Conservation (phyloP, 2,329 filamentous ascomycete genomes). For the Fusarium ramigenum region DNA sequence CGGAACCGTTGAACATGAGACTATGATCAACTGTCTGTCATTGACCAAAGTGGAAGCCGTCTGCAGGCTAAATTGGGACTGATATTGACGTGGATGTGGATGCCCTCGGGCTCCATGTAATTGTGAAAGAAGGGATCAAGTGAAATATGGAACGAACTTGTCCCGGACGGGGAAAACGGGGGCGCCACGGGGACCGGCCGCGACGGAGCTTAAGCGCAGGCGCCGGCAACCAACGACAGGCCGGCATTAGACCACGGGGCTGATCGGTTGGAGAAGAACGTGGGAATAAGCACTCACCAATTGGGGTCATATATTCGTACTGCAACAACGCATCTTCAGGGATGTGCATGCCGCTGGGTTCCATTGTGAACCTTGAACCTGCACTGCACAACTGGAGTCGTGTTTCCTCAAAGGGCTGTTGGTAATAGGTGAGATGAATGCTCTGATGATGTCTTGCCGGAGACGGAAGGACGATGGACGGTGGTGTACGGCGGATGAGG, state of each 20-base stretch:
- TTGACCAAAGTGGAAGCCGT: conserved; percentile 19
- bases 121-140: not conserved
- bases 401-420: conserved; percentile 26
- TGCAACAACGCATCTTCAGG: conserved; percentile 56
- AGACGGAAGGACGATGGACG: conserved; percentile 23
- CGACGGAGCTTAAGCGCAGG: conserved; percentile 39
- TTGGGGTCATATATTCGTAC: conserved; percentile 60
- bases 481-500: conserved; percentile 21
- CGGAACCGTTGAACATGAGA: conserved; percentile 18
- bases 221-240: conserved; percentile 56
- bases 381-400: conserved; percentile 30
- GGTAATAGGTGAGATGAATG: conserved; percentile 11
- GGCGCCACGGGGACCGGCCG: conserved; percentile 41
- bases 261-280: conserved; percentile 53
- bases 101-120: conserved; percentile 11
- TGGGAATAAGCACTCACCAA: conserved; percentile 59
- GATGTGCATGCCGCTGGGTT: conserved; percentile 55
- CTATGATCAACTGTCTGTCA: not conserved
- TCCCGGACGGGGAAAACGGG: conserved; percentile 39
- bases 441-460: conserved; percentile 25
- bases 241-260: conserved; percentile 56
- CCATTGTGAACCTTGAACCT: conserved; percentile 47
- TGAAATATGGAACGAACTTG: conserved; percentile 33
- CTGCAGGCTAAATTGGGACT: conserved; percentile 28
- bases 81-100: conserved; percentile 24